Conservation (phyloP, 1,284 basidiomycete species). For the Rhizoctonia solani region DNA sequence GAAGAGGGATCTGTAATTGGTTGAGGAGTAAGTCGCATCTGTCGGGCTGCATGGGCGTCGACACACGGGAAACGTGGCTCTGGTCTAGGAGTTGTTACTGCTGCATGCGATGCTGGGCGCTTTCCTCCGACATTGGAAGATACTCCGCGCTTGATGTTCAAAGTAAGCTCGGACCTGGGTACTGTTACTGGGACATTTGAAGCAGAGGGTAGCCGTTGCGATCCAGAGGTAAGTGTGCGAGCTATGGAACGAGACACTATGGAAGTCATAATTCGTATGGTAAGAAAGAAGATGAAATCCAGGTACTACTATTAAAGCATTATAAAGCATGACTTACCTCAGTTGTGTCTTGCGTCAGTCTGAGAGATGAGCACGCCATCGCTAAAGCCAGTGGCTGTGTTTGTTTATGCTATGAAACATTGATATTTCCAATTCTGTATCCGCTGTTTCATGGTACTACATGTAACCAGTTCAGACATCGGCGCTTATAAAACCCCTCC, state of each 20-base stretch:
- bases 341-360: conserved; percentile 7
- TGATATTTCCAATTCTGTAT: no score
- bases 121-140: conserved; percentile 25
- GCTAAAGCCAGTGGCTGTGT: conserved; percentile 15
- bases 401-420: no score
- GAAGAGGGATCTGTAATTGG: conserved; percentile 36
- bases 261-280: no score
- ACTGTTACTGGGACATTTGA: background rate
- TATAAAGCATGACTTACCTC: background rate
- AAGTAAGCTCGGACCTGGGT: background rate
- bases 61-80: conserved; percentile 69
- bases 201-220: background rate
- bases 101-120: conserved; percentile 19
- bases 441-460: no score
- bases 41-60: conserved; percentile 69
- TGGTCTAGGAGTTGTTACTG: background rate
- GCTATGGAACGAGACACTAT: background rate
- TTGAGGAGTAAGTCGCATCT: conserved; percentile 50
- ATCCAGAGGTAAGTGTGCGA: background rate
- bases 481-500: no score
- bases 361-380: conserved; percentile 29
- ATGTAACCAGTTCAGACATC: no score
- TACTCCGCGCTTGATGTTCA: background rate
- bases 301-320: no score
- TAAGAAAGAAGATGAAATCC: no score